Conservation (phyloP, 352 stramenopile species). For the Phytopythium cucurbitacearum region DNA sequence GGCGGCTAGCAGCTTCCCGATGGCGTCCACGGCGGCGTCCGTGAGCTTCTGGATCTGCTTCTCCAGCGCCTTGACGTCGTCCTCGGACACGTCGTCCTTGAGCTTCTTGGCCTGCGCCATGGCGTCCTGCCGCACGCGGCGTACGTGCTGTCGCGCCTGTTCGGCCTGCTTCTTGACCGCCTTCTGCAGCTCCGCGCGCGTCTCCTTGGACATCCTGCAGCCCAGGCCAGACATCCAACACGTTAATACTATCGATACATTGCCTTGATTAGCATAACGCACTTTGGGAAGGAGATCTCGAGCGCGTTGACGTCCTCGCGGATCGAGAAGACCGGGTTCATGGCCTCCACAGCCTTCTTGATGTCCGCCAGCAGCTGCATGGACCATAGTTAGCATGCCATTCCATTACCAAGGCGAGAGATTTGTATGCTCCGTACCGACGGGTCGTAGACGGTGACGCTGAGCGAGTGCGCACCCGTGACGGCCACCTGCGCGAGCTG, state of each 20-base stretch:
- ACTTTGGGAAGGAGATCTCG: constrained; percentile 83
- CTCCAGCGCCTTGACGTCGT: constrained; percentile 69
- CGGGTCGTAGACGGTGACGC: constrained; percentile 75
- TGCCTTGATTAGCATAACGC: constrained; percentile 9
- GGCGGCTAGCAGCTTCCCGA: constrained; percentile 60
- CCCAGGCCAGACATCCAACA: background rate
- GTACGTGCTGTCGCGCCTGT: constrained; percentile 74
- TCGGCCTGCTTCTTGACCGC: constrained; percentile 82
- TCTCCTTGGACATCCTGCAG: constrained; percentile 82
- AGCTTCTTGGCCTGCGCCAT: constrained; percentile 84
- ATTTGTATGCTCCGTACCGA: constrained; percentile 34
- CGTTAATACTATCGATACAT: background rate
- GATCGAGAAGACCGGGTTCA: constrained; percentile 74
- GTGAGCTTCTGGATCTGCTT: constrained; percentile 83
- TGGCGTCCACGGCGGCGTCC: constrained; percentile 62
- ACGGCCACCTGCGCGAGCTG: constrained; percentile 79
- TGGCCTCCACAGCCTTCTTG: constrained; percentile 66
- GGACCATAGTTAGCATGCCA: constrained; percentile 2
- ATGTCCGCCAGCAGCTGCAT: constrained; percentile 60
- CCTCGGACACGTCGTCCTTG: constrained; percentile 75
- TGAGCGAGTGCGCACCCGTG: constrained; percentile 53
- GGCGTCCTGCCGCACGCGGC: constrained; percentile 77
- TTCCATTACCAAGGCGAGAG: background rate
- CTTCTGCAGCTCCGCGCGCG: constrained; percentile 71
- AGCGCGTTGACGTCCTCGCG: constrained; percentile 62